Evolutionary conservation across 2,329 filamentous ascomycete genomes (phyloP), one percentile per base, ranked within the genome.

Genomic region (Aspergillus ruber): DNA sequence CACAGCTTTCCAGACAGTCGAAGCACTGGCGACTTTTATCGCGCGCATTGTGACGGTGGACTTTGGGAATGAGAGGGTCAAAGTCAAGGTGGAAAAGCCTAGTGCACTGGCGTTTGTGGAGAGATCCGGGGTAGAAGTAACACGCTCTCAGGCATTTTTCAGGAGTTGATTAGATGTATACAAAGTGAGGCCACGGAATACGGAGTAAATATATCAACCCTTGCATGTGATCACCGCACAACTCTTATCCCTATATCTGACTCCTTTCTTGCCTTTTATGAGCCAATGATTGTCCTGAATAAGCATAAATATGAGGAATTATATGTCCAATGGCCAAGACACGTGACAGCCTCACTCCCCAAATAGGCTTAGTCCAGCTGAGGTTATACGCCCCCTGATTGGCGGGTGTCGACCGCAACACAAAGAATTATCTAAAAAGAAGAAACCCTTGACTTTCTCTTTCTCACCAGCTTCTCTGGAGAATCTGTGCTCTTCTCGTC

Each of bases 91-190:
- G 17, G 72, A 77, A 51, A 78, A 78, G 54, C 74, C 74, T 9
- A 76, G 70, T 53, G 75, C 75, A 17, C 55, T 77, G 50, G 67
- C 74, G 3, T 74, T 75, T 59, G 75, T 76, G 7, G 68, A 71
- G 45, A 62, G 68, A 39, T 71, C 73, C 8, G 74, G 73, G 8
- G 69, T 77, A n/a, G 71, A 75, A 51, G 68, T 77, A 42, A 75
- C 73, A 35, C 64, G 74, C 38, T 68, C 70, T 8, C 66, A 66
- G 48, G 62, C 63, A 7, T 75, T 74, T 58, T 76, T 76, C 50
- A 52, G 45, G 29, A 18, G 18, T 25, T 17, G 8, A 27, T 27
- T 10, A 10, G 25, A 21, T 21, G 21, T 21, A 21, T 27, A 27
- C 25, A 27, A 10, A 27, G 25, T 27, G 25, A 27, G 10, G 25